These are phyloP conservation scores for Botrytis squamosa DNA, from an alignment of 2,329 filamentous ascomycete genomes.

Conservation along the genomic window DNA sequence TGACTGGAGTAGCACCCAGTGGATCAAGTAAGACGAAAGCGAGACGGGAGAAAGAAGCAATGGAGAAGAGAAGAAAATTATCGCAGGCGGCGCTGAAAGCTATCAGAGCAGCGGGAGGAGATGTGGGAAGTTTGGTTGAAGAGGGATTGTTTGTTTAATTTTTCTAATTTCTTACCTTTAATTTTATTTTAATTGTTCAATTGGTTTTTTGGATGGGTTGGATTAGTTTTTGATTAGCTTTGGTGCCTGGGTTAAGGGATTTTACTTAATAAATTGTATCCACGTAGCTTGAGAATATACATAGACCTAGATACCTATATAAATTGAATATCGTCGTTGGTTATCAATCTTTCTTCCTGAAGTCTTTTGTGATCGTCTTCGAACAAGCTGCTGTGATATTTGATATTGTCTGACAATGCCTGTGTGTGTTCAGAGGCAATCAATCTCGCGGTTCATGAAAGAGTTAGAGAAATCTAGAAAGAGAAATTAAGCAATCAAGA, in stretches of 20 bases:
- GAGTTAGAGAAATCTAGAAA: not conserved
- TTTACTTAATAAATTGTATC: constrained; percentile 18
- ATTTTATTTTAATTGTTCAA: not conserved
- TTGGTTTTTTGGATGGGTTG: not conserved
- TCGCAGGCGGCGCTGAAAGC: constrained; percentile 68
- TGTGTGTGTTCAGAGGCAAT: not conserved
- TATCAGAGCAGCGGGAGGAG: constrained; percentile 68
- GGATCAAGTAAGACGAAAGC: constrained; percentile 94
- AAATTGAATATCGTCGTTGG: not conserved
- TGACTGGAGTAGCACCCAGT: constrained; percentile 87
- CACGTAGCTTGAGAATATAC: constrained; percentile 1
- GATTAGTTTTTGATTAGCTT: not conserved
- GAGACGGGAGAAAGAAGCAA: constrained; percentile 82
- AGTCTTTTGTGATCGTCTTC: not conserved
- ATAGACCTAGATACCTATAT: constrained; percentile 11
- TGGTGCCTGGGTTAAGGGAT: not conserved
- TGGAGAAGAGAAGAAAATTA: constrained; percentile 69
- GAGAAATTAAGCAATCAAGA: not conserved
- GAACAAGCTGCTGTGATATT: not conserved
- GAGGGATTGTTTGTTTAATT: constrained; percentile 49
- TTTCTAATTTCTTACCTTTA: not conserved
- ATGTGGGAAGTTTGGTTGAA: constrained; percentile 54
- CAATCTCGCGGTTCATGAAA: not conserved
- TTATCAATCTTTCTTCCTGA: not conserved
- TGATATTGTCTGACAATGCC: not conserved